These are phyloP conservation scores for Medicago ruthenica DNA, from an alignment of 306 rosid genomes.

Conservation along the genomic window DNA sequence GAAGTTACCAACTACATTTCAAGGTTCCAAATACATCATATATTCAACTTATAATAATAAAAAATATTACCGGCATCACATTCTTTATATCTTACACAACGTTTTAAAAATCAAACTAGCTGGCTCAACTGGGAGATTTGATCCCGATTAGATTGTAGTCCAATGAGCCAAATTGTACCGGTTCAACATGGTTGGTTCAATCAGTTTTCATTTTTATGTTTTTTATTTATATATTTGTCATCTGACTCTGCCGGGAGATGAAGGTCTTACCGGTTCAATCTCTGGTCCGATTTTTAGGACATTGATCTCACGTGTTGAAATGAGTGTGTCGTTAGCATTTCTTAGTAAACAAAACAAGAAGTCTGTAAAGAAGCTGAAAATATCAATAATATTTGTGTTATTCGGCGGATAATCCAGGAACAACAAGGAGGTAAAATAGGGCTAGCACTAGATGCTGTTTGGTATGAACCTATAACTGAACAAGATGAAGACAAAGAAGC, in stretches of 20 bases:
- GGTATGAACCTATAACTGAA: conserved; percentile 84
- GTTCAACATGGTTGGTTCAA: neutral
- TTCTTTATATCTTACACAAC: neutral
- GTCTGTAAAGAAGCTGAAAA: neutral
- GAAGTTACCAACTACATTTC: conserved; percentile 64
- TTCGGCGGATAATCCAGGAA: conserved; percentile 54
- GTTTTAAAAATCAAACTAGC: neutral
- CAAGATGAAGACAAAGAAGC: conserved; percentile 83
- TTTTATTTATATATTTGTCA: neutral
- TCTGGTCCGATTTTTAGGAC: neutral
- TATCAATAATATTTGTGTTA: neutral
- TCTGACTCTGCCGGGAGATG: neutral
- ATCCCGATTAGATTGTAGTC: neutral
- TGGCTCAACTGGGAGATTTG: too few species aligned
- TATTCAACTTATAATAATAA: neutral
- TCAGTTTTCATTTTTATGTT: neutral
- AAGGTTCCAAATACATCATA: conserved; percentile 56
- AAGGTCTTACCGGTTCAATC: neutral
- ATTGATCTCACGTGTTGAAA: neutral
- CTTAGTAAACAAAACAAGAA: too few species aligned
- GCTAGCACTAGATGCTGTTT: conserved; percentile 74
- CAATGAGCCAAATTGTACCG: too few species aligned
- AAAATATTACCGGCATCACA: neutral
- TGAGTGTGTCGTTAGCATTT: neutral
- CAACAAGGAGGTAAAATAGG: conserved; percentile 85